Base-by-base conservation (phyloP, 805 yeast species). In the Candida ipomoeae region DNA sequence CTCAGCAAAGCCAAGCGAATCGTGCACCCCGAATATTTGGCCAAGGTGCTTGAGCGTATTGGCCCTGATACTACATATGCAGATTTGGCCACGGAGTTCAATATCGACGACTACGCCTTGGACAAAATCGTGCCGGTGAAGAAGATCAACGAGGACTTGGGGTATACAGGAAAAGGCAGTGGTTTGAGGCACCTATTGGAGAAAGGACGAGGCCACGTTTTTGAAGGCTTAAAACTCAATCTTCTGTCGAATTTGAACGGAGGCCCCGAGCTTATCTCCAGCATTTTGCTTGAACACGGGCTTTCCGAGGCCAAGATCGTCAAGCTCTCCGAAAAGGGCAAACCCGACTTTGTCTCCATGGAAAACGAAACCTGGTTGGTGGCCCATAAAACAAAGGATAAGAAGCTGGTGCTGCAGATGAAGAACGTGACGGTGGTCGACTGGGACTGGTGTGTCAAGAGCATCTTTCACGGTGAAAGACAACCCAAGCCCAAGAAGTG, bases 361-460 rank as follows among this genome's bases (percentile, higher is more conserved):
- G 58, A 54, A 2, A 53, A 55, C 31, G 63, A 53, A 15, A 43
- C 55, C 42, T 48, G 68, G 46, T 48, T 66, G 55, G 55, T 71
- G 54, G 65, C 73, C 44, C 62, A 70, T 56, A 58, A 70, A 55
- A 43, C 65, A 40, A 65, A 74, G 62, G 81, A 79, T 44, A 51
- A 46, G 26, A 54, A 50, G 35, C 29, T 17, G 5, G 38, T 40
- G 18, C n/a, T 50, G 8, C 40, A 29, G 15, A 51, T 55, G 31
- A 37, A 40, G 5, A 59, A 52, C 10, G 75, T 62, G 35, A 65
- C 63, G 11, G 66, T 79, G 1, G 74, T 81, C 15, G 85, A 80
- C 52, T 83, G 87, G 87, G 80, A 82, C 46, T 81, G 85, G 85
- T 77, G 84, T 46, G 80, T 83, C 13, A 65, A 73, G 50, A 73